Base-by-base conservation (phyloP, 768 basidiomycete genomes). In the Chalciporus piperatus region DNA sequence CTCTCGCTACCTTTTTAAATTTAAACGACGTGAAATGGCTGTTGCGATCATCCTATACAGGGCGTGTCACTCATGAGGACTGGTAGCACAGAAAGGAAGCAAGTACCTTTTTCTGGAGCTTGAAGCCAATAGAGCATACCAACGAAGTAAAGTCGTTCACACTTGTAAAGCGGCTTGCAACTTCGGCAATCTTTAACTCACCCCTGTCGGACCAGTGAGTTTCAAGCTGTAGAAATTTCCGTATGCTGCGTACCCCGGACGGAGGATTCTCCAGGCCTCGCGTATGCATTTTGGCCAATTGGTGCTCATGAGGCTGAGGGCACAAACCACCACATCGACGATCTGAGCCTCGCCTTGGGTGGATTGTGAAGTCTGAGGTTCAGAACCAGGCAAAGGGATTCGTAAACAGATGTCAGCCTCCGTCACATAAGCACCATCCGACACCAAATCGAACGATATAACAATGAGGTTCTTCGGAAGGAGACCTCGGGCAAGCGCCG, bases 291-390 rank as follows among this genome's bases (percentile, higher is more conserved):
- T 78, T n/a, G 90, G 80, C 97, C 97, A 99, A 65, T 99, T 98
- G 14, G 85, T 89, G 28, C 91, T 89, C 97, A 99, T 99, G 56
- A 99, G 75, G 63, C 95, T 98, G 57, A 99, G 77, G 20, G 95
- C 91, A 66, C 93, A 98, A 20, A 98, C 86, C 7, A 84, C 93
- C 6, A 92, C 85, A 65, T 99, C 95, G 2, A 93, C 91, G 3
- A 98, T 68, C 56, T 91, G 86, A 1, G 83, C 92, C 46, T 80
- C 77, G 25, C 80, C 83, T 32, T 73, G 68, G 5, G 70, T 70
- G 35, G 72, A 70, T 38, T 69, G 69, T 14, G 67, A 59, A 6
- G 69, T 72, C 16, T 55, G 62, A 22, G 73, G 73, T 55, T 85
- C 83, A 19, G 84, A 84, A 23, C 96, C 96, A 2, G 97, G 95